Evolutionary conservation across 441 rosid species (phyloP).

Genomic region (Euphorbia celastroides): DNA sequence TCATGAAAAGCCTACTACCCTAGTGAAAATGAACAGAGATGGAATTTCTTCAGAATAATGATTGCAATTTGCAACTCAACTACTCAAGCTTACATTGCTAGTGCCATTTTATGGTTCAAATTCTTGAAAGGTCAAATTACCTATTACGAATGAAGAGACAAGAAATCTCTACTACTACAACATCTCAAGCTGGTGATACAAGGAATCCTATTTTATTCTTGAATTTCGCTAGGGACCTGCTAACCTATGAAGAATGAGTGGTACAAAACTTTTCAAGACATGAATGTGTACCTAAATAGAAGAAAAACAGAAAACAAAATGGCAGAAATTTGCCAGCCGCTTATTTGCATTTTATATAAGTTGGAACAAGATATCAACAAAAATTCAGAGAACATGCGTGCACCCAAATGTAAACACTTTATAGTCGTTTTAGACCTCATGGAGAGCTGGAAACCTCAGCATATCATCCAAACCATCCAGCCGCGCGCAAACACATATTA

Average conservation of each 20-base stretch:
- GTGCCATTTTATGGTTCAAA: not conserved
- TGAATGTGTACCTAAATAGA: not conserved
- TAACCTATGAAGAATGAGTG: not conserved
- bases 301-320: not conserved
- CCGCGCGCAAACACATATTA: not conserved
- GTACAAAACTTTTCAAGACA: not conserved
- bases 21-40: not conserved
- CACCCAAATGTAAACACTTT: not conserved
- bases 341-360: not conserved
- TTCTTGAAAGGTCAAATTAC: not conserved
- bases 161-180: not conserved
- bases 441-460: not conserved
- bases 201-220: not conserved
- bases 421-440: not conserved
- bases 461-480: not conserved
- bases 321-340: not conserved
- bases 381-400: not conserved
- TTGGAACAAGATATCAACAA: not conserved
- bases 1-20: not conserved
- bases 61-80: not conserved
- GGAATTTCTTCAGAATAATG: not conserved
- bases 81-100: not conserved
- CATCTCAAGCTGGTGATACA: not conserved
- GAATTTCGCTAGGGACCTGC: not conserved
- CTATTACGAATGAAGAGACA: not conserved